These are phyloP conservation scores for Calonectria pteridis DNA, from an alignment of 2,329 filamentous ascomycete genomes.

Conservation along the genomic window DNA sequence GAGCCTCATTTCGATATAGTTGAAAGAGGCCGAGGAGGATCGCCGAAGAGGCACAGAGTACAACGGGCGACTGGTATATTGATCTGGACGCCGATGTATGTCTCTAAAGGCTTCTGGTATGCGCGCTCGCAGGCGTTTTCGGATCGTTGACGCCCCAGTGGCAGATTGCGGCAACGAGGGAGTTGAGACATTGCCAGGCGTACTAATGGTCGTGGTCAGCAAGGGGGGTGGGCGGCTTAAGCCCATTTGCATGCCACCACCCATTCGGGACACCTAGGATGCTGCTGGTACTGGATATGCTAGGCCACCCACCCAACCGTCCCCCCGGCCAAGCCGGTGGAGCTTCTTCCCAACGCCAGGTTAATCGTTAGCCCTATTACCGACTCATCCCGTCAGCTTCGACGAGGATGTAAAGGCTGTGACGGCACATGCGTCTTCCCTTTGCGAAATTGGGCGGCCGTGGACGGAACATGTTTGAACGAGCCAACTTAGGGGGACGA, in stretches of 20 bases:
- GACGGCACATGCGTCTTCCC: slow-evolving; percentile 38
- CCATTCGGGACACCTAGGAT: slow-evolving; percentile 30
- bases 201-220: slow-evolving; percentile 33
- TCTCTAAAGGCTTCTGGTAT: slow-evolving; percentile 8
- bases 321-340: slow-evolving; percentile 42
- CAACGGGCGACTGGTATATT: not conserved
- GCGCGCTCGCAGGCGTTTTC: slow-evolving; percentile 4
- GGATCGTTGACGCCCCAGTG: slow-evolving; percentile 15
- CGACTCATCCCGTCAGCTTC: slow-evolving; percentile 43
- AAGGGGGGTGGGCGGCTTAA: slow-evolving; percentile 36
- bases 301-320: slow-evolving; percentile 40
- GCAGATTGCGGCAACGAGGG: slow-evolving; percentile 42
- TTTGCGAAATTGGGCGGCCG: slow-evolving; percentile 34
- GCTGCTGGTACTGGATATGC: slow-evolving; percentile 23
- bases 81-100: not conserved
- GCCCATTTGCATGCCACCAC: slow-evolving; percentile 41
- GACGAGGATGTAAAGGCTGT: slow-evolving; percentile 41
- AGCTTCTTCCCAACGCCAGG: slow-evolving; percentile 40
- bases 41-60: not conserved
- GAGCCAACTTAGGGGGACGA: slow-evolving; percentile 26
- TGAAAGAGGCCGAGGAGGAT: not conserved
- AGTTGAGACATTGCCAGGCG: slow-evolving; percentile 42
- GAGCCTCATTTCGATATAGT: slow-evolving; percentile 16
- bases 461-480: slow-evolving; percentile 21
- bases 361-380: slow-evolving; percentile 47